phyloP scores from a whole-genome alignment of 352 stramenopile species.

The Phytophthora kernoviae region DNA sequence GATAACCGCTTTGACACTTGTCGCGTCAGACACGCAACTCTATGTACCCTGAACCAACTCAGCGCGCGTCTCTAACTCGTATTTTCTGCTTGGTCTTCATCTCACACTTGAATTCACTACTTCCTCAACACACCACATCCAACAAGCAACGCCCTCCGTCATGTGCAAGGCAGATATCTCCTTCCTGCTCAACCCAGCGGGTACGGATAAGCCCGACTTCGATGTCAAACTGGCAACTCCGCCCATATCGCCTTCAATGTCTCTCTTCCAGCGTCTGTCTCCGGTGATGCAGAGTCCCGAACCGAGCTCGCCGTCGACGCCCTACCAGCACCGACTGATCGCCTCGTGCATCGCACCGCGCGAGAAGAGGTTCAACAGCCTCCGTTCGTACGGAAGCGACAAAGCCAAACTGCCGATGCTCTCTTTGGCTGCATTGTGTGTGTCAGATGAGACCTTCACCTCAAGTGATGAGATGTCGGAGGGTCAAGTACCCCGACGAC shows the following conservation, averaged over 20 bases:
- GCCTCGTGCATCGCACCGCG: constrained; percentile 43
- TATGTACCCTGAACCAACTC: constrained; percentile 15
- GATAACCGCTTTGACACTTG: constrained; percentile 1
- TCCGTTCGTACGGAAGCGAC: constrained; percentile 35
- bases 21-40: constrained; percentile 18
- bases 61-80: constrained; percentile 1
- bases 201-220: constrained; percentile 3
- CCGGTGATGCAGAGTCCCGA: constrained; percentile 30
- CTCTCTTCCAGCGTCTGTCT: constrained; percentile 31
- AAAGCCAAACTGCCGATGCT: constrained; percentile 43
- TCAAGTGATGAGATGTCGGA: constrained; percentile 30
- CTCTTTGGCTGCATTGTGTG: constrained; percentile 29
- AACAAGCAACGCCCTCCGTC: constrained; percentile 6
- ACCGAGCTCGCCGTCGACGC: constrained; percentile 21
- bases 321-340: constrained; percentile 36
- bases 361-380: constrained; percentile 40
- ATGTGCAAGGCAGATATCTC: constrained; percentile 51
- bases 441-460: constrained; percentile 21
- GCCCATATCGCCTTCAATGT: constrained; percentile 25
- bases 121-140: constrained; percentile 12
- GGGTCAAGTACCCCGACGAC: constrained; percentile 2
- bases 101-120: constrained; percentile 28
- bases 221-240: constrained; percentile 5
- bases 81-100: constrained; percentile 21
- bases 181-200: constrained; percentile 46